phyloP scores from a whole-genome alignment of 768 basidiomycete genomes.

The Lactifluus echinatus region DNA sequence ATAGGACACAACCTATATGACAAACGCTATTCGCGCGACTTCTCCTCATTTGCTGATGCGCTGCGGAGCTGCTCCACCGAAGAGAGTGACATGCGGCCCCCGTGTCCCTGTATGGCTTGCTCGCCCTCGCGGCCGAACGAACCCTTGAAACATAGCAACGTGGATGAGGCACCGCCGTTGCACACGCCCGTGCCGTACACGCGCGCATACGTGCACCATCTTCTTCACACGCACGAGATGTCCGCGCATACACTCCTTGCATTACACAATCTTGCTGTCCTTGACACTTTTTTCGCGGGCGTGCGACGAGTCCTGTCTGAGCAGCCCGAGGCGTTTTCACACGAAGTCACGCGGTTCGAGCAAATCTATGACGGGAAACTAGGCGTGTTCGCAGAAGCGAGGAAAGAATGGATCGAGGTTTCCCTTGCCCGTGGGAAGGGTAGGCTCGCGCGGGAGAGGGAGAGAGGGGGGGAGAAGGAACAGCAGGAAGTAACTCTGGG shows the following conservation, averaged over 20 bases:
- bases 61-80: constrained; percentile 33
- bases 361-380: constrained; percentile 42
- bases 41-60: constrained; percentile 40
- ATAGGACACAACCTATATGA: constrained; percentile 73
- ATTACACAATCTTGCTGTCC: constrained; percentile 65
- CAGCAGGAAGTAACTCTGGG: constrained; percentile 17
- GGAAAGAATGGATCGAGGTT: constrained; percentile 51
- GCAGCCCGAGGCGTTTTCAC: constrained; percentile 25
- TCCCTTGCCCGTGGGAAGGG: constrained; percentile 70
- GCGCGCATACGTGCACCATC: constrained; percentile 74
- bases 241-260: constrained; percentile 66
- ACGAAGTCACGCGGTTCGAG: constrained; percentile 45
- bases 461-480: constrained; percentile 28
- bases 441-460: constrained; percentile 55
- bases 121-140: constrained; percentile 18
- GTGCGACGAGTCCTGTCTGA: constrained; percentile 36
- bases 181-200: constrained; percentile 30
- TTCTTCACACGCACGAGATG: constrained; percentile 88
- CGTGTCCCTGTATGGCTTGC: constrained; percentile 26
- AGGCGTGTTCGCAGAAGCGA: constrained; percentile 44
- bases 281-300: constrained; percentile 54
- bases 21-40: constrained; percentile 48
- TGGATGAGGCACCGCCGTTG: constrained; percentile 26
- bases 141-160: constrained; percentile 19
- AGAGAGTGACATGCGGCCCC: constrained; percentile 32